Percentiles rank a stretch among this genome's conserved stretches.
These are phyloP conservation scores for Aspergillus sp. DNA, from an alignment of 2,329 filamentous ascomycete species.

Conservation along the genomic window DNA sequence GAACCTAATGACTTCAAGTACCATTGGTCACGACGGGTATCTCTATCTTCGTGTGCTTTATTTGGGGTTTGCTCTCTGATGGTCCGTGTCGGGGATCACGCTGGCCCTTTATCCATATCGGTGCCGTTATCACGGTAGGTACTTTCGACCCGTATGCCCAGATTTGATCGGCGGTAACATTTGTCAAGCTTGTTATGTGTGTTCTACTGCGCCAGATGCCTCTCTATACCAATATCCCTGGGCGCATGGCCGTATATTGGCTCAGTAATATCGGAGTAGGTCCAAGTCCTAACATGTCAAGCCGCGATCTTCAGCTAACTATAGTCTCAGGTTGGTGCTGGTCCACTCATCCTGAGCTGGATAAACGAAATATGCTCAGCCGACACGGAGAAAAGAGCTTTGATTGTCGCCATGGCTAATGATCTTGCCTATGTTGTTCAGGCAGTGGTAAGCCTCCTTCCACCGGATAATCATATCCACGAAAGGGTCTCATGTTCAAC, in stretches of 20 bases:
- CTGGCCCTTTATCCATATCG: conserved; percentile 44
- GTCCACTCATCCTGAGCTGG: conserved; percentile 43
- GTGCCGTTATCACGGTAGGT: conserved; percentile 38
- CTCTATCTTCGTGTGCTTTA: conserved; percentile 38
- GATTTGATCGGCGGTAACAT: too few species aligned
- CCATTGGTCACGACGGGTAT: conserved; percentile 37
- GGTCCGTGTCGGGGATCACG: conserved; percentile 35
- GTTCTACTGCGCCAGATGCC: conserved; percentile 40
- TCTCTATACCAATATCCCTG: conserved; percentile 38
- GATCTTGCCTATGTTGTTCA: conserved; percentile 39
- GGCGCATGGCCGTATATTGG: conserved; percentile 44
- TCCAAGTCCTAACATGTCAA: not conserved
- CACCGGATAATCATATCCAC: too few species aligned
- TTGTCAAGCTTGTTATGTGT: conserved; percentile 32
- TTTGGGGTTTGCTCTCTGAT: conserved; percentile 44
- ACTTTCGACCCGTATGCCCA: not conserved
- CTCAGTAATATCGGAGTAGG: conserved; percentile 39
- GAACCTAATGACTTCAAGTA: conserved; percentile 16
- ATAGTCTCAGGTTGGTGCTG: conserved; percentile 31
- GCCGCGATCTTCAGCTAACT: not conserved
- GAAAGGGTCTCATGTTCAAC: too few species aligned
- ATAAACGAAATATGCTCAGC: conserved; percentile 39
- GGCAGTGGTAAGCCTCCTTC: conserved; percentile 27
- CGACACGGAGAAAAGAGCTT: conserved; percentile 34
- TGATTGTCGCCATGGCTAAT: conserved; percentile 35